These are phyloP conservation scores for Daldinia vernicosa DNA, from an alignment of 495 filamentous ascomycete genomes.

Conservation along the genomic window DNA sequence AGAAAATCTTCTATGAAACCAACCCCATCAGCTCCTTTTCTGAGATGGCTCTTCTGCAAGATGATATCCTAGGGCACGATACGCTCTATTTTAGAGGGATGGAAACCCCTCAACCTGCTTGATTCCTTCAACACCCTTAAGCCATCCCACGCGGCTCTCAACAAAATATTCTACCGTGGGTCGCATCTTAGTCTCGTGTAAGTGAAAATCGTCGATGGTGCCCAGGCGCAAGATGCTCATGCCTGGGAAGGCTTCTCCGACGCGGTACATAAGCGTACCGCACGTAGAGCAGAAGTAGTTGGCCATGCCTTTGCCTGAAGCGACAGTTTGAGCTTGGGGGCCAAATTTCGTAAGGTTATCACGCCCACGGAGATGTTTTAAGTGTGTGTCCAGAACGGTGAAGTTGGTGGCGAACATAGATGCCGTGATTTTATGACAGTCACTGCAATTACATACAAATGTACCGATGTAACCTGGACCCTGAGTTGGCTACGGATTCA, in stretches of 20 bases:
- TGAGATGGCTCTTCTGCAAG: background rate
- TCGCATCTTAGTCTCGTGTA: conserved; percentile 61
- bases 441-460: conserved; percentile 66
- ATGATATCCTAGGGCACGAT: background rate
- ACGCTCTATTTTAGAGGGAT: background rate
- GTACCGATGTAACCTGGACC: conserved; percentile 55
- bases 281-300: conserved; percentile 65
- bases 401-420: conserved; percentile 69
- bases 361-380: conserved; percentile 58
- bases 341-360: conserved; percentile 54
- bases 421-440: conserved; percentile 67
- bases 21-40: background rate
- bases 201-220: conserved; percentile 62
- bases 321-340: conserved; percentile 51
- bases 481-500: conserved; percentile 48
- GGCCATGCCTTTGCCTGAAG: conserved; percentile 58
- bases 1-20: too few species aligned
- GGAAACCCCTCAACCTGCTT: conserved; percentile 25
- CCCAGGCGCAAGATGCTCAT: conserved; percentile 60
- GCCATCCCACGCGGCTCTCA: conserved; percentile 57
- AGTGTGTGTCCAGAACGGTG: conserved; percentile 52
- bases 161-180: conserved; percentile 56
- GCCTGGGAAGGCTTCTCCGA: conserved; percentile 49
- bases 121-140: conserved; percentile 49
- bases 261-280: conserved; percentile 64